Conservation (phyloP, 345 rosid genomes). For the Melastoma malabathricum region DNA sequence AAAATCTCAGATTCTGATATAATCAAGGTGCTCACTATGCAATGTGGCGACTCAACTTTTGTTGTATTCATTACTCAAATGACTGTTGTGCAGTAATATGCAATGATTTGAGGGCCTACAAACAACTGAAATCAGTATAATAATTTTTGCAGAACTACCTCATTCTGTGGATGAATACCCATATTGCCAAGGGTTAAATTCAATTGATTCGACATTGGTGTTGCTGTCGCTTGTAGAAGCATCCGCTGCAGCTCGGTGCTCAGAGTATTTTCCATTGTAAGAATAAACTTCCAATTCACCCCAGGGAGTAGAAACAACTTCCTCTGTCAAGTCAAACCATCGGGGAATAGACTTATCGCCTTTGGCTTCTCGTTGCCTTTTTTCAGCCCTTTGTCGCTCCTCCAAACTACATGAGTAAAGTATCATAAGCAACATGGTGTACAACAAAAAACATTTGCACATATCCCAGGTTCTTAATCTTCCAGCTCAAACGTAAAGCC, state of each 20-base stretch:
- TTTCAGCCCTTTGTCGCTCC: conserved; percentile 65
- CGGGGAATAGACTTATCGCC: conserved; percentile 43
- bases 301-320: conserved; percentile 52
- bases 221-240: conserved; percentile 19
- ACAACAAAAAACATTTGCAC: background rate
- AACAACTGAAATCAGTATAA: too few relatives aligned
- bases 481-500: too few relatives aligned
- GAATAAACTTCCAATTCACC: conserved; percentile 55
- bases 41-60: too few relatives aligned
- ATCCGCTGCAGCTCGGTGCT: conserved; percentile 31
- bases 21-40: too few relatives aligned
- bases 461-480: too few relatives aligned
- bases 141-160: too few relatives aligned
- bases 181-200: conserved; percentile 73
- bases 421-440: background rate
- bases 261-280: conserved; percentile 50
- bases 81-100: too few relatives aligned
- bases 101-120: too few relatives aligned
- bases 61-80: too few relatives aligned
- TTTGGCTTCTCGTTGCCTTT: conserved; percentile 43
- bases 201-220: conserved; percentile 24
- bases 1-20: too few relatives aligned
- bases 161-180: too few relatives aligned
- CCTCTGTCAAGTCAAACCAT: conserved; percentile 61
- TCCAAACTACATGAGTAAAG: conserved; percentile 34